Evolutionary conservation across 768 basidiomycete species (phyloP), one percentile per base, ranked within the genome.

Genomic region (Podaxis rugospora): DNA sequence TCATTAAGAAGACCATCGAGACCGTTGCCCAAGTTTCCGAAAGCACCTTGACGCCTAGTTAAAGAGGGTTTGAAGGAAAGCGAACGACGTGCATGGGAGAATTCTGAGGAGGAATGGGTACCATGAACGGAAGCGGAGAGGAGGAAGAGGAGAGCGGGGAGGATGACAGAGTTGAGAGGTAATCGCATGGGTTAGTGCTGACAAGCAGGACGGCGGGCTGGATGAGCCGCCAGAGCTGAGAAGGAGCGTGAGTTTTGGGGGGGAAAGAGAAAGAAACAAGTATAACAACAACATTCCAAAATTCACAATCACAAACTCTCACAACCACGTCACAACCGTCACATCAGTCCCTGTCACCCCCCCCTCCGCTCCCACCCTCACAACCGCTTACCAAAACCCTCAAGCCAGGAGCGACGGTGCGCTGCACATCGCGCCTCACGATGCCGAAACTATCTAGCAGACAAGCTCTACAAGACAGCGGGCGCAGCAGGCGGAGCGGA

Each of bases 211-310:
- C 64, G 65, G 67, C 72, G 67, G 67, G 66, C 62, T 40, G 63
- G 49, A 63, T 40, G 61, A 66, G 67, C 73, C 66, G 67, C 68
- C 51, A 63, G 52, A 65, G 60, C 57, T 57, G 65, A 2, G 32
- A 82, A 81, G 53, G 80, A 80, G 74, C 70, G 79, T 79, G 76
- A 54, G 66, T 28, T 57, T 44, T 51, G 10, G 51, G 57, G 21
- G 52, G 57, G 47, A 59, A 53, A 32, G 39, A 50, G 55, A 52
- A 59, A 56, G 57, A 62, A 61, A 47, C 42, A 39, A 14, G 21
- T 25, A 65, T 23, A 39, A 32, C n/a, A 39, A 32, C n/a, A 46
- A 23, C 27, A 21, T 51, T 32, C 21, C 25, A 32, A n/a, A 16
- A 53, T 59, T 42, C 55, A 39, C 51, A 51, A 61, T 61, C 60